Conservation (phyloP, 2,329 filamentous ascomycete species). For the Lasiodiplodia citricola region DNA sequence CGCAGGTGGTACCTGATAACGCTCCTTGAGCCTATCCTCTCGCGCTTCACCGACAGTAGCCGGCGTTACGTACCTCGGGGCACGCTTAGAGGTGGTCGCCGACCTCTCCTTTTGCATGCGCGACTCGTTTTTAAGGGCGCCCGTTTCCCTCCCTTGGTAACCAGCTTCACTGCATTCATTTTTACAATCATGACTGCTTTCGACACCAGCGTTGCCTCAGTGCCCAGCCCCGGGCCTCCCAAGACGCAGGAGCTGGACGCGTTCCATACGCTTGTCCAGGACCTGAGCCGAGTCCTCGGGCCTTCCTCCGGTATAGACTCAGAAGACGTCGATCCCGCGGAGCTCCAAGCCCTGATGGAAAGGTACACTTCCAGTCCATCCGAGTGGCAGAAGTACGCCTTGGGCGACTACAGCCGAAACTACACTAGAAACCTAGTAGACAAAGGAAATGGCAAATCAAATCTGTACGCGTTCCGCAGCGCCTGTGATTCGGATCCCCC, state of each 20-base stretch:
- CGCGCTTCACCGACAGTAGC: conserved; percentile 23
- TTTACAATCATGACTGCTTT: conserved; percentile 23
- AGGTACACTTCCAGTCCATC: conserved; percentile 70
- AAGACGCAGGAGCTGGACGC: conserved; percentile 29
- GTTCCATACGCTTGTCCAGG: conserved; percentile 74
- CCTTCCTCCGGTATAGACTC: conserved; percentile 82
- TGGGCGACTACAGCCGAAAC: conserved; percentile 69
- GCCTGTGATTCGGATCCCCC: conserved; percentile 5
- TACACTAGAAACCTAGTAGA: conserved; percentile 93
- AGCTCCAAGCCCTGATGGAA: conserved; percentile 75
- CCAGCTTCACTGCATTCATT: neutral
- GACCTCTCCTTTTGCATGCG: conserved; percentile 13
- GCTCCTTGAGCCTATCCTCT: conserved; percentile 12
- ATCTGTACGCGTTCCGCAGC: conserved; percentile 55
- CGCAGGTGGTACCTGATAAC: conserved; percentile 22
- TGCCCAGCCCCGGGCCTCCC: conserved; percentile 4
- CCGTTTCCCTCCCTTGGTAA: neutral
- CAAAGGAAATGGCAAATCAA: conserved; percentile 82
- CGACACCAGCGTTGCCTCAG: conserved; percentile 4
- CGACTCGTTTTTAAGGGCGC: conserved; percentile 1
- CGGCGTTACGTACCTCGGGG: conserved; percentile 9
- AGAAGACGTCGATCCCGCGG: conserved; percentile 76
- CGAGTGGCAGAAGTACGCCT: conserved; percentile 78
- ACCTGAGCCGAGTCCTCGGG: conserved; percentile 76
- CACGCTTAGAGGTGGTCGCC: conserved; percentile 20